Evolutionary conservation across 2,329 filamentous ascomycete species (phyloP), one percentile per base, ranked within the genome.

Genomic region (Aspergillus sp.): DNA sequence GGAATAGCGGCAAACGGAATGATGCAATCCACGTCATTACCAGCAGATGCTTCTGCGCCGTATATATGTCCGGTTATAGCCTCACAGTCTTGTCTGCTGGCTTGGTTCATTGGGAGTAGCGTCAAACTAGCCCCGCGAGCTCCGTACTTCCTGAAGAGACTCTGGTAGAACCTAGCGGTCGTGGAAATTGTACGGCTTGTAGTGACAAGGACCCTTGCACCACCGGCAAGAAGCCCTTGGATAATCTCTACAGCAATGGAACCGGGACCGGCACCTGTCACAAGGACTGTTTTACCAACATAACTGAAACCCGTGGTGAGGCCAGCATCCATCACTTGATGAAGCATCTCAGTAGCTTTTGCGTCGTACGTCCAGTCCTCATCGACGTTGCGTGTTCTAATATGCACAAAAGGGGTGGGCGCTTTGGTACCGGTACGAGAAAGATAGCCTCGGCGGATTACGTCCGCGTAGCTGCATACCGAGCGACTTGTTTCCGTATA

Each of bases 1-100:
- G 73, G 62, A 11, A 80, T 68, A 1, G 79, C 79, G 1, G 78
- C 79, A 55, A 81, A 80, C 2, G 79, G 79, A 4, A 81, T 64
- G 10, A 80, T 61, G 57, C 67, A 69, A 61, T 81, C 79, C 2
- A 80, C 58, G 61, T 79, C 75, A 58, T 68, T 70, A 5, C 67
- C 72, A 0, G 54, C 50, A 13, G 64, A 60, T 39, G 72, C 70
- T 3, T 59, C 19, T 11, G 47, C 21, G 11, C 59, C 48, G 54
- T 78, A 79, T 44, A 81, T 74, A 57, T 79, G 74, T 5, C 71
- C 59, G 8, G 80, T 60, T 5, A 81, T 58, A 8, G 64, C 64
- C 51, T 78, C 67, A 17, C 70, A 68, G 58, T 81, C 79, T 54
- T 74, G 71, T 8, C 69, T 68, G 61, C 79, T 81, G 42, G 65